These are phyloP conservation scores for Aechmea fasciata DNA, from an alignment of 176 grass and related monocot species.

Conservation along the genomic window DNA sequence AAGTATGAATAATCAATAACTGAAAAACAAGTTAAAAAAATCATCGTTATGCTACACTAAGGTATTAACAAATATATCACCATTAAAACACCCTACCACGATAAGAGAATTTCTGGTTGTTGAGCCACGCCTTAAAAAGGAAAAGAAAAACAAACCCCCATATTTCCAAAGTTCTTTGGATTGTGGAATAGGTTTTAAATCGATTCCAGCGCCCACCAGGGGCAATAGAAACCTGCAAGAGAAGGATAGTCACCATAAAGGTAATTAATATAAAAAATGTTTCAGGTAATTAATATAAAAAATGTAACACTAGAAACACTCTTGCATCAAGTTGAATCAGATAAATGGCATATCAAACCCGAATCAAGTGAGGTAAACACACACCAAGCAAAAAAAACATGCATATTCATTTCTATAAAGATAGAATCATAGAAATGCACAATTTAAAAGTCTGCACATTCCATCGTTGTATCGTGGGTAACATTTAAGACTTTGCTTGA, in stretches of 20 bases:
- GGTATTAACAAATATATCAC: not conserved
- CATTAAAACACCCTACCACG: constrained; percentile 38
- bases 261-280: not conserved
- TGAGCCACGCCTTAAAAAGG: constrained; percentile 84
- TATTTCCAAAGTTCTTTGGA: constrained; percentile 98
- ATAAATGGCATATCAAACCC: too few relatives aligned
- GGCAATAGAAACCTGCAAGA: constrained; percentile 81
- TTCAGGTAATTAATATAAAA: not conserved
- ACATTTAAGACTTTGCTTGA: not conserved
- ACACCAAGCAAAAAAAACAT: too few relatives aligned
- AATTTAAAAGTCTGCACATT: too few relatives aligned
- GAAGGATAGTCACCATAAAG: constrained; percentile 22
- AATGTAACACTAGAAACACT: not conserved
- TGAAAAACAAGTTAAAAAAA: not conserved
- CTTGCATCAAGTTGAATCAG: not conserved
- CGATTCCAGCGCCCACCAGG: constrained; percentile 90
- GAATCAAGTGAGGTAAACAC: too few relatives aligned
- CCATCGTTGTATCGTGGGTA: not conserved
- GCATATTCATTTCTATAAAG: too few relatives aligned
- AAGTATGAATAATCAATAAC: too few relatives aligned
- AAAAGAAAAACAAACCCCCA: constrained; percentile 89
- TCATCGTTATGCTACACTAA: too few relatives aligned
- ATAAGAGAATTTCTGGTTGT: constrained; percentile 91
- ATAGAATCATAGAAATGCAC: too few relatives aligned
- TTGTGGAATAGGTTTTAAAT: constrained; percentile 98